Evolutionary conservation across 192 early-diverging fungal genomes (phyloP).

Genomic region (Linderina pennispora): DNA sequence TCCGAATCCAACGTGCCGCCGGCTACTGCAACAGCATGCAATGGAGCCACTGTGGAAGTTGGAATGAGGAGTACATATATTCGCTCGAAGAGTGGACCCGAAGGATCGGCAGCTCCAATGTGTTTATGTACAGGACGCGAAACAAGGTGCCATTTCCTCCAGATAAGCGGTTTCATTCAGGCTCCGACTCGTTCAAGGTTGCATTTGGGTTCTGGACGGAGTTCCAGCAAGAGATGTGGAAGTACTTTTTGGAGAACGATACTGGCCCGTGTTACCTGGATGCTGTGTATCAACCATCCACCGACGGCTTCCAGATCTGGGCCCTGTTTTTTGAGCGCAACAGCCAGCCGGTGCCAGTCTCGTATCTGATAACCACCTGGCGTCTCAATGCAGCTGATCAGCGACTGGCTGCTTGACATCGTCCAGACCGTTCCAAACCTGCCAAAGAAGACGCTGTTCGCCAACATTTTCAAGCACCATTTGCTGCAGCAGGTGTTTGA

Average conservation of each 20-base stretch:
- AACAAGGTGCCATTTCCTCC: conserved; percentile 19
- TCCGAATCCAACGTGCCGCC: no score
- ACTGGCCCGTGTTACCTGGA: conserved; percentile 28
- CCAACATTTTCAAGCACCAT: conserved; percentile 9
- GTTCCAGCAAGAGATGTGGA: conserved; percentile 34
- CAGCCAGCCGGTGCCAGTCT: conserved; percentile 10
- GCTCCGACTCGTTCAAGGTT: background rate
- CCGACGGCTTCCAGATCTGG: conserved; percentile 40
- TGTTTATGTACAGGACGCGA: conserved; percentile 11
- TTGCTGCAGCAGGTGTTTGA: conserved; percentile 8
- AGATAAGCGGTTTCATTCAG: conserved; percentile 5
- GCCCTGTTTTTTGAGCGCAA: conserved; percentile 27
- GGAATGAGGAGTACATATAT: no score
- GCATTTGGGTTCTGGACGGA: conserved; percentile 21
- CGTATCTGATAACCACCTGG: conserved; percentile 29
- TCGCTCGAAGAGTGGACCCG: conserved; percentile 29
- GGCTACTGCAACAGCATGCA: no score
- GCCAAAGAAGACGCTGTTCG: conserved; percentile 14
- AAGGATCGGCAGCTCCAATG: conserved; percentile 6
- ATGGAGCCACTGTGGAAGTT: no score
- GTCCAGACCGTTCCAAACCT: background rate
- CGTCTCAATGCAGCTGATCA: conserved; percentile 6
- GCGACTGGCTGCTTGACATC: conserved; percentile 23
- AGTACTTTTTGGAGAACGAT: conserved; percentile 6
- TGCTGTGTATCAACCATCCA: conserved; percentile 10